Percentiles rank a stretch among this genome's conserved stretches.
These are phyloP conservation scores for Extremus antarcticus DNA, from an alignment of 495 filamentous ascomycete species.

Conservation along the genomic window DNA sequence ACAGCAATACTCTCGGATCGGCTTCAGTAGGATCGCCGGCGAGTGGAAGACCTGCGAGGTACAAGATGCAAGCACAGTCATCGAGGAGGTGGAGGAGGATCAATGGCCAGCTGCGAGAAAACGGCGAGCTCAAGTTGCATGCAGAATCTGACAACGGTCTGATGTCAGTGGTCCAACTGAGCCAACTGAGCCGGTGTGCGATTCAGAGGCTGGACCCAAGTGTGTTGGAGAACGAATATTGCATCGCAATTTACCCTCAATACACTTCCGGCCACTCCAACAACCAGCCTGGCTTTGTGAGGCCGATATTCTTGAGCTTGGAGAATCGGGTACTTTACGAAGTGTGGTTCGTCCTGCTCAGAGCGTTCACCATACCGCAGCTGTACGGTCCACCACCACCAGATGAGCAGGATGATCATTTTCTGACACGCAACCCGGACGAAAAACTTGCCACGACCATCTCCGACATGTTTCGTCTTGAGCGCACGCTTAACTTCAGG, in stretches of 20 bases:
- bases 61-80: constrained; percentile 44
- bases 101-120: constrained; percentile 88
- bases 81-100: constrained; percentile 68
- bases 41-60: constrained; percentile 33
- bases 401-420: constrained; percentile 15
- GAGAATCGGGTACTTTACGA: constrained; percentile 86
- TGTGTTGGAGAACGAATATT: constrained; percentile 89
- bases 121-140: constrained; percentile 85
- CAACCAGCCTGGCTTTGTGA: constrained; percentile 44
- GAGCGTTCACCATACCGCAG: constrained; percentile 89
- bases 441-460: constrained; percentile 19
- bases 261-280: constrained; percentile 58
- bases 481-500: constrained; percentile 47
- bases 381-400: constrained; percentile 55
- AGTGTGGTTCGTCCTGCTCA: constrained; percentile 89
- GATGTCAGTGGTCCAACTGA: constrained; percentile 75
- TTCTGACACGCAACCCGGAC: constrained; percentile 13
- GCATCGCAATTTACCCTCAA: constrained; percentile 82
- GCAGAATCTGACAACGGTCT: constrained; percentile 70
- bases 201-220: constrained; percentile 82
- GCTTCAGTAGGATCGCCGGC: neutral
- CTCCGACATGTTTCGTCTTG: constrained; percentile 55
- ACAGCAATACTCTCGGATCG: constrained; percentile 25
- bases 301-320: constrained; percentile 72
- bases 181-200: constrained; percentile 76